Percentiles rank a stretch among this genome's conserved stretches.
Conservation (phyloP, 768 basidiomycete genomes). For the Asterophora lycoperdoides region DNA sequence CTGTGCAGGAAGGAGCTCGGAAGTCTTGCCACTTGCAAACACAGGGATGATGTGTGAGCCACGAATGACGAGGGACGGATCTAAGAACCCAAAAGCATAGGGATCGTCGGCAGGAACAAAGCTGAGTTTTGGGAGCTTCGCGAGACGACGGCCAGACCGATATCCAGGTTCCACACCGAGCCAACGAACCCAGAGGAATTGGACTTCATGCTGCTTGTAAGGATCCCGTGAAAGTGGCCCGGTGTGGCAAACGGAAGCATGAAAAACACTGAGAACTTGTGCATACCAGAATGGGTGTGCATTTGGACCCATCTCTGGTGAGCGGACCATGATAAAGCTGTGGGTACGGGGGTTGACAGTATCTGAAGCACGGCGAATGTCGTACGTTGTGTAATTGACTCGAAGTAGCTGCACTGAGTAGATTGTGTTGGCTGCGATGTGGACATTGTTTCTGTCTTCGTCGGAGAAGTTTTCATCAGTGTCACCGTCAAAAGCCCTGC, state of each 20-base stretch:
- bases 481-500: conserved; percentile 26
- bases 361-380: conserved; percentile 38
- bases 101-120: conserved; percentile 23
- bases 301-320: conserved; percentile 15
- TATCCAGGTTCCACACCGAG: too few relatives aligned
- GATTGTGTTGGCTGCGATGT: conserved; percentile 20
- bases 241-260: conserved; percentile 22
- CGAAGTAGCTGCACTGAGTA: conserved; percentile 25
- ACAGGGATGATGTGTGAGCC: conserved; percentile 28
- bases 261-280: conserved; percentile 28
- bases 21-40: conserved; percentile 22
- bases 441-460: conserved; percentile 17
- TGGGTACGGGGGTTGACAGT: conserved; percentile 34
- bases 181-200: too few relatives aligned
- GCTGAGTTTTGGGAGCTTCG: conserved; percentile 23
- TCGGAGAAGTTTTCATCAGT: conserved; percentile 20
- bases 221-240: conserved; percentile 1
- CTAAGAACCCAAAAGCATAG: conserved; percentile 28
- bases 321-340: conserved; percentile 31
- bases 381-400: conserved; percentile 43
- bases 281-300: conserved; percentile 35
- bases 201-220: conserved; percentile 12
- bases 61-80: conserved; percentile 24
- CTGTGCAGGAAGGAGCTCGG: conserved; percentile 11
- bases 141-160: conserved; percentile 11